Conservation (phyloP, 2,329 filamentous ascomycete species). For the Exutisphaerella laricina region DNA sequence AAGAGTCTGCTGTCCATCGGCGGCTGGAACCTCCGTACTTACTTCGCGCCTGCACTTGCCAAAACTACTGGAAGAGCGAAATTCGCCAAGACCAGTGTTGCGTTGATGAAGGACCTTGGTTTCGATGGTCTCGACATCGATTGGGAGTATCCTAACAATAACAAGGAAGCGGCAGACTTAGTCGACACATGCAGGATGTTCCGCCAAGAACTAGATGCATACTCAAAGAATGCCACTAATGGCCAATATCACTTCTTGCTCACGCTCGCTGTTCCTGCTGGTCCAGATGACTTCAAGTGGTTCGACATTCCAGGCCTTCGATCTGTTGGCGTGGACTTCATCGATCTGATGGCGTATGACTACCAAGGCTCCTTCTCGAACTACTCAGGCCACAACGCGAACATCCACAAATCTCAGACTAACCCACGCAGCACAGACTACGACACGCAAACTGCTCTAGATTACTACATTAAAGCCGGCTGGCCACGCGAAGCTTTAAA, state of each 20-base stretch:
- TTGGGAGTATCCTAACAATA: slow-evolving; percentile 42
- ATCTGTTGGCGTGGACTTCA: slow-evolving; percentile 40
- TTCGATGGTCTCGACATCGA: slow-evolving; percentile 37
- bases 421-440: slow-evolving; percentile 68
- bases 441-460: slow-evolving; percentile 63
- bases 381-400: slow-evolving; percentile 67
- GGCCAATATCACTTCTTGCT: slow-evolving; percentile 37
- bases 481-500: slow-evolving; percentile 67
- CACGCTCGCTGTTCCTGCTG: slow-evolving; percentile 40
- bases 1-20: slow-evolving; percentile 78
- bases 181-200: slow-evolving; percentile 28
- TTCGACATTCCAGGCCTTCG: slow-evolving; percentile 37
- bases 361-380: slow-evolving; percentile 54
- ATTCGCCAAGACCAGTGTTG: slow-evolving; percentile 67
- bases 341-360: slow-evolving; percentile 48
- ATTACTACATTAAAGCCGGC: slow-evolving; percentile 56
- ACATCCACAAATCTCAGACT: slow-evolving; percentile 56
- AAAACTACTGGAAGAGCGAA: slow-evolving; percentile 54
- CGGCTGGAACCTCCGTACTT: slow-evolving; percentile 72
- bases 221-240: slow-evolving; percentile 20
- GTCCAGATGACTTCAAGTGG: slow-evolving; percentile 38
- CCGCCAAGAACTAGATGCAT: slow-evolving; percentile 36
- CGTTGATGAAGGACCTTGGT: slow-evolving; percentile 61
- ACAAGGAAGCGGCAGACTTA: slow-evolving; percentile 36
- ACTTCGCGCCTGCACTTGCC: slow-evolving; percentile 65